These are phyloP conservation scores for Goffeauzyma gilvescens DNA, from an alignment of 768 basidiomycete genomes.

Conservation along the genomic window DNA sequence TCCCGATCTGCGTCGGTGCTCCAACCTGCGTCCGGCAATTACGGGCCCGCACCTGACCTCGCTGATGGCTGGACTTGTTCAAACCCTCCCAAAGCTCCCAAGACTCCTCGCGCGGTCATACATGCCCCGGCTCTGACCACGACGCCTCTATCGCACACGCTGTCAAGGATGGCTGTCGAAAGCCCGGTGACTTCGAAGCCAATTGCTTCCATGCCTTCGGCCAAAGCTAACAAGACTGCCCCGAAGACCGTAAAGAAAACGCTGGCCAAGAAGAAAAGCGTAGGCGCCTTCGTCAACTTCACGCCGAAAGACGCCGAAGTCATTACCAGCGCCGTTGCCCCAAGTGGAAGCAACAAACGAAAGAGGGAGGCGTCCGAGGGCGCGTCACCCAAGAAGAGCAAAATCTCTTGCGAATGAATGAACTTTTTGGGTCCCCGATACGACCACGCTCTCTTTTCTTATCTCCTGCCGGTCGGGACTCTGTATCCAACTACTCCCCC, in stretches of 20 bases:
- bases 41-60: no score
- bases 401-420: no score
- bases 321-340: slow-evolving; percentile 29
- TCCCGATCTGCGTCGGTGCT: no score
- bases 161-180: neutral
- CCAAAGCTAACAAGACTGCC: neutral
- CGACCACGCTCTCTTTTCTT: no score
- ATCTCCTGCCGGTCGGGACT: no score
- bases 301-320: slow-evolving; percentile 29
- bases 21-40: no score
- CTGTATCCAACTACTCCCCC: no score
- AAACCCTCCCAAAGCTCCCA: neutral
- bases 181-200: neutral
- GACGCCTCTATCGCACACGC: neutral
- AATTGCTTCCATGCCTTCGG: neutral
- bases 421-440: no score
- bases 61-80: no score
- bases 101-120: neutral
- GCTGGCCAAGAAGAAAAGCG: neutral
- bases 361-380: slow-evolving; percentile 17
- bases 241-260: neutral
- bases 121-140: neutral
- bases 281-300: slow-evolving; percentile 29
- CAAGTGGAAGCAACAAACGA: slow-evolving; percentile 23
- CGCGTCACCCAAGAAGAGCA: no score